Evolutionary conservation across 805 yeast species (phyloP), one percentile per base, ranked within the genome.

Genomic region (Diddensiella transvaalensis): DNA sequence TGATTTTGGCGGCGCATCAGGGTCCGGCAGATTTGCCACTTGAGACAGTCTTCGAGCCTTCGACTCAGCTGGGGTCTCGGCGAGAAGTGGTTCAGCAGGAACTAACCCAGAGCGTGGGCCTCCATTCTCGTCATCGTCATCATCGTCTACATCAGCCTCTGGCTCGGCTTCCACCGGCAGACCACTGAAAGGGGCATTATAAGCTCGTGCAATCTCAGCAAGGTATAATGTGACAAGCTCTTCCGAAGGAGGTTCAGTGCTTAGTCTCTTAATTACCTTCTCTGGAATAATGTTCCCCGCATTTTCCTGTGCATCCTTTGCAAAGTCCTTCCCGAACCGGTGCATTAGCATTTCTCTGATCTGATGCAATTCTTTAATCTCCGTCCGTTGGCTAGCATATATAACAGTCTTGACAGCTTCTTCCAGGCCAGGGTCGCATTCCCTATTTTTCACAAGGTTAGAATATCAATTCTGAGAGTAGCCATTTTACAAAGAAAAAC

Each of bases 171-270:
- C 57, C 48, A 42, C 53, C 4, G 57, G 55, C 10, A 63, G 62
- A 11, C 80, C 83, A 26, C 87, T 80, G 58, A 80, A 89, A 1
- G 88, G 85, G 0, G 82, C 93, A 19, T 76, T 74, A 60, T 89
- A 88, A 0, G 95, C 85, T 44, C 73, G 73, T 1, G 96, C 95
- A 52, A 88, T 88, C 60, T 88, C 96, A 46, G 76, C 70, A 52
- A 89, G 69, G 59, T 89, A 89, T 50, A 85, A 65, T 13, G 75
- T 73, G 1, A 88, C 93, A 47, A 88, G 71, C 21, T 74, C 79
- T 38, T 72, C 74, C 3, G 75, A 64, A 1, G 96, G 96, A 3
- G 93, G 80, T 46, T 76, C 79, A 2, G 83, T 77, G 15, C 76
- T 70, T 49, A 93, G 82, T 52, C 89, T 69, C 39, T 73, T 74